These are phyloP conservation scores for Colletotrichum tabaci DNA, from an alignment of 2,329 filamentous ascomycete species.

Conservation along the genomic window DNA sequence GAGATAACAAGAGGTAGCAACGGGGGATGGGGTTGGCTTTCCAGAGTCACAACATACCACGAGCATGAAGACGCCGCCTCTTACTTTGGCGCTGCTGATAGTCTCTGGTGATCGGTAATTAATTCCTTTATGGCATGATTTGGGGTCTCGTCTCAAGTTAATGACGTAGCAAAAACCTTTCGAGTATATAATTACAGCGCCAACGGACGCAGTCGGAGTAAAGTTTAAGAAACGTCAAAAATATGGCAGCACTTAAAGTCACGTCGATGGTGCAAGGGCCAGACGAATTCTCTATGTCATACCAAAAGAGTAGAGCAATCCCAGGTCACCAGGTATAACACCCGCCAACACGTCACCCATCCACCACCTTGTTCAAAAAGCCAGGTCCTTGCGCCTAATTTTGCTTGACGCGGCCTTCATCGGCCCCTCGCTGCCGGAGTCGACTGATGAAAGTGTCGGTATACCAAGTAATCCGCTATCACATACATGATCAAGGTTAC, in stretches of 20 bases:
- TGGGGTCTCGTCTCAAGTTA: not conserved
- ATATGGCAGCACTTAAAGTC: not conserved
- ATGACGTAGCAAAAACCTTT: too few species aligned
- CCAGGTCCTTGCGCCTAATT: not conserved
- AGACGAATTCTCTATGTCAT: not conserved
- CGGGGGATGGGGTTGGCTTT: too few species aligned
- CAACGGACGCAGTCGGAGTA: not conserved
- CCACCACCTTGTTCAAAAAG: not conserved
- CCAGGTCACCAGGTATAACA: not conserved
- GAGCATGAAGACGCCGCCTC: not conserved
- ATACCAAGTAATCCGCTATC: not conserved
- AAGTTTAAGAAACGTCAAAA: too few species aligned
- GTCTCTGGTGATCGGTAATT: not conserved
- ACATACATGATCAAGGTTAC: not conserved
- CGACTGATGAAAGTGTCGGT: not conserved
- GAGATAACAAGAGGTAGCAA: not conserved
- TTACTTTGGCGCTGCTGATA: not conserved
- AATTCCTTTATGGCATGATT: too few species aligned
- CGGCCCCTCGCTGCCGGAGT: not conserved
- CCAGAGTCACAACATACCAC: not conserved
- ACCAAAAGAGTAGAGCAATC: not conserved
- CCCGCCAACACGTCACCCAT: not conserved
- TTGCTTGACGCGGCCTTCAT: not conserved
- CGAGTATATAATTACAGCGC: not conserved
- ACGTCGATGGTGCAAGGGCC: too few species aligned